phyloP scores from a whole-genome alignment of 2,329 filamentous ascomycete genomes.

The Fusarium begoniae region DNA sequence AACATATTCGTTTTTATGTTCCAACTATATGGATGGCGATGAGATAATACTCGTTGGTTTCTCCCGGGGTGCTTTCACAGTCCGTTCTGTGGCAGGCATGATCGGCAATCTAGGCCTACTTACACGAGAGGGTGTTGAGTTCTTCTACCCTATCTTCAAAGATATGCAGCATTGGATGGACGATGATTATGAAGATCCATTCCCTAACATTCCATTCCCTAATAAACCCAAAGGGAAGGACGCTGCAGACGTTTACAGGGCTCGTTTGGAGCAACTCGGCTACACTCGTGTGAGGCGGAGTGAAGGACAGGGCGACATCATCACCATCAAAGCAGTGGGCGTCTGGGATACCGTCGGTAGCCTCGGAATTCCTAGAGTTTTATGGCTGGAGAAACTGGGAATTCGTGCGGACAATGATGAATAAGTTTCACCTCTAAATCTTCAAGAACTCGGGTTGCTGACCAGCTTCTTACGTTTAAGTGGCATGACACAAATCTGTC shows the following conservation, averaged over 20 bases:
- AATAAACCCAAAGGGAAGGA: slow-evolving; percentile 58
- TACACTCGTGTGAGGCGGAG: slow-evolving; percentile 55
- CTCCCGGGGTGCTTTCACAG: slow-evolving; percentile 67
- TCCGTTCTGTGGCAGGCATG: slow-evolving; percentile 64
- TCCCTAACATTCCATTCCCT: slow-evolving; percentile 57
- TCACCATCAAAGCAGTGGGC: slow-evolving; percentile 56
- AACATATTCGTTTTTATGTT: slow-evolving; percentile 69
- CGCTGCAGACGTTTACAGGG: slow-evolving; percentile 55
- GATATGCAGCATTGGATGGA: slow-evolving; percentile 65
- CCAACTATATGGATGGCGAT: slow-evolving; percentile 68
- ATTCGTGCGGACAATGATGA: slow-evolving; percentile 56
- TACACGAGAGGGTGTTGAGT: slow-evolving; percentile 61
- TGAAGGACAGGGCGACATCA: slow-evolving; percentile 52
- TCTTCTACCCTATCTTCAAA: slow-evolving; percentile 65
- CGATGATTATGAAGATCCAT: slow-evolving; percentile 55
- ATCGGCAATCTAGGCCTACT: slow-evolving; percentile 61
- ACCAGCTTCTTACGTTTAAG: slow-evolving; percentile 53
- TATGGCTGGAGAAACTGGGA: slow-evolving; percentile 58
- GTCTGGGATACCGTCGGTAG: slow-evolving; percentile 60
- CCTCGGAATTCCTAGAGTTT: slow-evolving; percentile 56
- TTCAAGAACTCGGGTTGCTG: slow-evolving; percentile 32
- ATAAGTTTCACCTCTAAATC: slow-evolving; percentile 48
- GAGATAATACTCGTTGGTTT: slow-evolving; percentile 66
- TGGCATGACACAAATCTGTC: slow-evolving; percentile 65
- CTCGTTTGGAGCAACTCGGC: slow-evolving; percentile 54